A percentile compares a stretch with the other conserved stretches of the same genome.
These are phyloP conservation scores for Cordyceps tenuipes DNA, from an alignment of 2,329 filamentous ascomycete species.

Conservation along the genomic window DNA sequence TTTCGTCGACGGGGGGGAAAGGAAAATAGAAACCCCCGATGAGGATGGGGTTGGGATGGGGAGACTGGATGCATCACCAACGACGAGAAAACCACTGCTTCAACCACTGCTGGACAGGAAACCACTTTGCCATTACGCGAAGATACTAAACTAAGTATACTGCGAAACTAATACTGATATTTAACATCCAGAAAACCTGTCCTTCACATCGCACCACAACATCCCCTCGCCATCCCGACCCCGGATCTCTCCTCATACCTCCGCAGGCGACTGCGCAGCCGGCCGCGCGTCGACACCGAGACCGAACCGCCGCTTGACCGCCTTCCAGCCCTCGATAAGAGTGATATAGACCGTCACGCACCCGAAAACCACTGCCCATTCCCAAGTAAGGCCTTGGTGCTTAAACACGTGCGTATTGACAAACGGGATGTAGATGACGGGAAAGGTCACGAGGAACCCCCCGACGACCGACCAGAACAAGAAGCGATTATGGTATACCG, in stretches of 20 bases:
- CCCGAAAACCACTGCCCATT: conserved; percentile 61
- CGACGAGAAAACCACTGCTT: background rate
- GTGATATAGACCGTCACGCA: conserved; percentile 51
- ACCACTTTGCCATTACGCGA: conserved; percentile 9
- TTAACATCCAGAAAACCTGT: conserved; percentile 12
- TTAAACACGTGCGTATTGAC: conserved; percentile 62
- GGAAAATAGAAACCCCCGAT: no score
- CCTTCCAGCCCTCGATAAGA: conserved; percentile 63
- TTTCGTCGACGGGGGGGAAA: background rate
- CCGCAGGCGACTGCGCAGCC: background rate
- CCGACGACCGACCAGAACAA: conserved; percentile 55
- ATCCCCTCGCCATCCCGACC: background rate
- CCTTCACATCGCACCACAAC: background rate
- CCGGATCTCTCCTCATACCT: background rate
- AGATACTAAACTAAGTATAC: conserved; percentile 14
- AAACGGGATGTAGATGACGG: conserved; percentile 58
- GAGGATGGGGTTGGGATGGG: background rate
- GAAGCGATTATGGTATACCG: conserved; percentile 63
- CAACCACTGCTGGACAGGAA: conserved; percentile 10
- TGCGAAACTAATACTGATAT: conserved; percentile 11
- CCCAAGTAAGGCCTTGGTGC: conserved; percentile 60
- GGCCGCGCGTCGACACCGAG: conserved; percentile 25
- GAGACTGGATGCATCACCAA: background rate
- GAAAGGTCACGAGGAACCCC: conserved; percentile 52
- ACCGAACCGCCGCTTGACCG: conserved; percentile 45